A percentile compares a stretch with the other conserved stretches of the same genome.
These are phyloP conservation scores for Amauroascus verrucosus DNA, from an alignment of 2,329 filamentous ascomycete species.

Conservation along the genomic window DNA sequence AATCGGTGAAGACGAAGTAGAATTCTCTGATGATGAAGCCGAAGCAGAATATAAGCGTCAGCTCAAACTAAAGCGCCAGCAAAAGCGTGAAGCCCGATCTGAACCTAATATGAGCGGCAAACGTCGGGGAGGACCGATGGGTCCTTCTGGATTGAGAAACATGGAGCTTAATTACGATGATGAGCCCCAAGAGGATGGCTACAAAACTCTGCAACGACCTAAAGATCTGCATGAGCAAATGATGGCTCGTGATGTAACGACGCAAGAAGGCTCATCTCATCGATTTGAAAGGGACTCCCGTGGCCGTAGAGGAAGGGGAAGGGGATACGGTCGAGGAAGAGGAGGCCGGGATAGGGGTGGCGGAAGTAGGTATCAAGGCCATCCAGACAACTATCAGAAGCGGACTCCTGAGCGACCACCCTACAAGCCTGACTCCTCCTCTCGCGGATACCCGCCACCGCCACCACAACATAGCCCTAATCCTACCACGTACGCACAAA, in stretches of 20 bases:
- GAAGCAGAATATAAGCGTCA: constrained; percentile 71
- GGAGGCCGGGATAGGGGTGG: constrained; percentile 26
- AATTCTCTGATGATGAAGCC: constrained; percentile 94
- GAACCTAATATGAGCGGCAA: constrained; percentile 32
- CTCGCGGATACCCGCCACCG: constrained; percentile 21
- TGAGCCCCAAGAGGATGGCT: constrained; percentile 43
- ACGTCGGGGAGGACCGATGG: constrained; percentile 25
- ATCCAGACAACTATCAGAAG: not conserved
- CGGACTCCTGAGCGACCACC: not conserved
- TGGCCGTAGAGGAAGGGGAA: constrained; percentile 41
- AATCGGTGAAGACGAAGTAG: constrained; percentile 70
- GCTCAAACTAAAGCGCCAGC: constrained; percentile 55
- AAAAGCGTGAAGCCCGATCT: constrained; percentile 42
- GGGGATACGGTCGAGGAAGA: constrained; percentile 19
- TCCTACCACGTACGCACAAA: constrained; percentile 22
- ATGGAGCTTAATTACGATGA: constrained; percentile 57
- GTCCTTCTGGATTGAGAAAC: constrained; percentile 32
- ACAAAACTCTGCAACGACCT: constrained; percentile 61
- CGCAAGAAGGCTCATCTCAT: constrained; percentile 18
- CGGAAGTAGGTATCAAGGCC: constrained; percentile 5
- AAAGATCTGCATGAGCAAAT: constrained; percentile 49
- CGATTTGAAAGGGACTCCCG: constrained; percentile 30
- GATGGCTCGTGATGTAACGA: constrained; percentile 30
- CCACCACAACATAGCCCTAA: constrained; percentile 20
- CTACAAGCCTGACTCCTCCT: constrained; percentile 3